phyloP scores from a whole-genome alignment of 2,329 filamentous ascomycete species.

The Tolypocladium pustulatum region DNA sequence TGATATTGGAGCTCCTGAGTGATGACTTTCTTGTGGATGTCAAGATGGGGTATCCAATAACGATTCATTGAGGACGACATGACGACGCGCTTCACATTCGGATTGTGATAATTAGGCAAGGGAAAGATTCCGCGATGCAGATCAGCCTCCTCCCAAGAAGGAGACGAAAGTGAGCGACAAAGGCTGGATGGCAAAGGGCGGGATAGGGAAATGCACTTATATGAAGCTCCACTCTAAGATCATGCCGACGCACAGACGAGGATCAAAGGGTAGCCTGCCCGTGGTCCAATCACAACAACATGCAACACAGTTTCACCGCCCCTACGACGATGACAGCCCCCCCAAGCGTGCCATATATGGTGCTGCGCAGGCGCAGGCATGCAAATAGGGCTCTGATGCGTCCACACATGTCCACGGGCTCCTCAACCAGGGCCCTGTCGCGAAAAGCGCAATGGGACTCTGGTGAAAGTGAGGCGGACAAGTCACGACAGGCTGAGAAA shows the following conservation, averaged over 20 bases:
- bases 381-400: not conserved
- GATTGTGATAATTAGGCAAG: not conserved
- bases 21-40: constrained; percentile 52
- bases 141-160: not conserved
- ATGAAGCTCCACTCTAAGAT: not conserved
- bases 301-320: constrained; percentile 1
- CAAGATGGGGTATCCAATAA: constrained; percentile 50
- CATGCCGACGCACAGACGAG: not conserved
- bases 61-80: constrained; percentile 35
- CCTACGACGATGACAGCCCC: not conserved
- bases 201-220: not conserved
- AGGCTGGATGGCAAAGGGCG: not conserved
- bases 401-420: not conserved
- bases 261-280: not conserved
- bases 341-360: not conserved
- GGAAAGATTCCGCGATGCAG: not conserved
- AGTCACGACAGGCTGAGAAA: not conserved
- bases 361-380: constrained; percentile 1
- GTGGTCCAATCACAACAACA: not conserved
- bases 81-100: not conserved
- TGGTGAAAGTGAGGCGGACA: constrained; percentile 3
- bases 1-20: constrained; percentile 47
- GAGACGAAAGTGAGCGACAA: not conserved
- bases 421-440: not conserved
- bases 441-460: not conserved